phyloP scores from a whole-genome alignment of 257 asterid genomes.

The Solanum pennellii region DNA sequence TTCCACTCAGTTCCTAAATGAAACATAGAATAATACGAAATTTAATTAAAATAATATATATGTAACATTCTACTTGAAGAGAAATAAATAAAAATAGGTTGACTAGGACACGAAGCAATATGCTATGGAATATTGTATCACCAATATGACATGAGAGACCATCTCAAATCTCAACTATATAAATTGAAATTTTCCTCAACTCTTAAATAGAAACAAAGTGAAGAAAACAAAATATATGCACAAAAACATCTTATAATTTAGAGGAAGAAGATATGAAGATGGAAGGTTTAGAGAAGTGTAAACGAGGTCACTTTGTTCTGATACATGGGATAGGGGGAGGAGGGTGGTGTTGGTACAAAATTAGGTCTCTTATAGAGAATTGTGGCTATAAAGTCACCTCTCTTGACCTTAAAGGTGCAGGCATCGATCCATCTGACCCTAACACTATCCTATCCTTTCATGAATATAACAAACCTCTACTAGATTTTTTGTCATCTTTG shows the following conservation, averaged over 20 bases:
- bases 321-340: slow-evolving; percentile 68
- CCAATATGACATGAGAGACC: not conserved
- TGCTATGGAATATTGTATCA: not conserved
- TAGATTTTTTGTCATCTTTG: slow-evolving; percentile 42
- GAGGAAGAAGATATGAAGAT: not conserved
- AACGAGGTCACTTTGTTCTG: slow-evolving; percentile 51
- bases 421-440: slow-evolving; percentile 63
- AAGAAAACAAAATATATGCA: not conserved
- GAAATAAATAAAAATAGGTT: not conserved
- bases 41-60: not conserved
- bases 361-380: slow-evolving; percentile 50
- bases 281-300: not conserved
- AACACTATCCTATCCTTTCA: slow-evolving; percentile 40
- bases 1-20: not conserved
- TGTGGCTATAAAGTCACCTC: slow-evolving; percentile 64
- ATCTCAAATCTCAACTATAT: not conserved
- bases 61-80: not conserved
- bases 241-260: not conserved
- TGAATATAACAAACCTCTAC: slow-evolving; percentile 65
- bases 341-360: slow-evolving; percentile 91
- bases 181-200: not conserved
- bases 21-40: not conserved
- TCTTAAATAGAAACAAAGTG: not conserved
- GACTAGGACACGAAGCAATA: not conserved
- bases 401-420: slow-evolving; percentile 66